Conservation (phyloP, 768 basidiomycete genomes). For the Boletellus sp. region DNA sequence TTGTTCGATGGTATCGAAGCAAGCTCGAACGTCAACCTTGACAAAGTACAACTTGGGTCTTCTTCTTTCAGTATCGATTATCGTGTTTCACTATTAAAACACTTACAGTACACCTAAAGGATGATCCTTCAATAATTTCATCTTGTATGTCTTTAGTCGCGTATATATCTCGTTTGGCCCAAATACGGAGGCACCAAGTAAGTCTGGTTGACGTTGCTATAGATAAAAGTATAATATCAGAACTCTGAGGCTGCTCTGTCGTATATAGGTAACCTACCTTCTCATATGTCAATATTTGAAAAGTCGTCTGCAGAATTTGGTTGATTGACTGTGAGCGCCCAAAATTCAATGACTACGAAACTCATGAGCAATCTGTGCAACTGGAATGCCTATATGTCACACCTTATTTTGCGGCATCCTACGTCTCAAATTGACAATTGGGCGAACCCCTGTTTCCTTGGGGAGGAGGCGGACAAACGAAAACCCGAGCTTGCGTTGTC, state of each 20-base stretch:
- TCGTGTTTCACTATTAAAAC: background rate
- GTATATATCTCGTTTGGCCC: conserved; percentile 79
- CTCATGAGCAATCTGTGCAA: background rate
- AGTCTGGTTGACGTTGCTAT: conserved; percentile 58
- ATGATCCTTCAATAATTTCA: conserved; percentile 36
- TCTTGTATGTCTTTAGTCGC: conserved; percentile 70
- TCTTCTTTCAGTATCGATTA: background rate
- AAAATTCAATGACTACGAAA: conserved; percentile 29
- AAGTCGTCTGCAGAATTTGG: conserved; percentile 76
- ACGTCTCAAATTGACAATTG: conserved; percentile 85
- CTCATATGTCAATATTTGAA: conserved; percentile 85
- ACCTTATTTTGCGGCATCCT: conserved; percentile 40
- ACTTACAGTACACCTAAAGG: conserved; percentile 51
- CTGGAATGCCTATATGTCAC: background rate
- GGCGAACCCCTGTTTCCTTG: conserved; percentile 92
- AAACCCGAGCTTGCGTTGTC: conserved; percentile 73
- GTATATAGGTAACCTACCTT: conserved; percentile 53
- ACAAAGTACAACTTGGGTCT: conserved; percentile 93
- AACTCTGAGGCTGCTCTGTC: background rate
- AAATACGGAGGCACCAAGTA: conserved; percentile 80
- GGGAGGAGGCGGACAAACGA: conserved; percentile 88
- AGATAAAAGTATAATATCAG: background rate
- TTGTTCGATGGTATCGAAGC: conserved; percentile 96
- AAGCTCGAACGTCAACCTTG: conserved; percentile 93
- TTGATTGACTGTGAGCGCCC: conserved; percentile 69